Conservation (phyloP, 2,329 filamentous ascomycete species). For the Calycina herbarum region DNA sequence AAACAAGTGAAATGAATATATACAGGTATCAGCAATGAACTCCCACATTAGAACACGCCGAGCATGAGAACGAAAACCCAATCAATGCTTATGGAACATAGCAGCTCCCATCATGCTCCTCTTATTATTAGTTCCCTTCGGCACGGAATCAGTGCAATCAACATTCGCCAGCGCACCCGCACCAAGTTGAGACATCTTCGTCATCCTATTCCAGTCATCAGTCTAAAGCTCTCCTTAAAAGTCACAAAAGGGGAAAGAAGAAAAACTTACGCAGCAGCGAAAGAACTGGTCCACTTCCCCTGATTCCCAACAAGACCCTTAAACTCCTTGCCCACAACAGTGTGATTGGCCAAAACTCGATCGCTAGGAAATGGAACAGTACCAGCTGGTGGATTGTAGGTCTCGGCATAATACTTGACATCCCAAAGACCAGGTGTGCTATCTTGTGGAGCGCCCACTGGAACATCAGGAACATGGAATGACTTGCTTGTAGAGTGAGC, state of each 20-base stretch:
- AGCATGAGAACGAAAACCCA: background rate
- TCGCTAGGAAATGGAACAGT: slow-evolving; percentile 82
- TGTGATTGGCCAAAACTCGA: slow-evolving; percentile 87
- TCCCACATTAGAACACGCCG: no score
- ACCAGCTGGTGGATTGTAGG: slow-evolving; percentile 29
- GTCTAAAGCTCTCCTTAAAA: no score
- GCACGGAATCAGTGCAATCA: slow-evolving; percentile 23
- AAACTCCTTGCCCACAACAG: slow-evolving; percentile 55
- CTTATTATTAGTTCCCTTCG: slow-evolving; percentile 8
- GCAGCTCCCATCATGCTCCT: slow-evolving; percentile 6
- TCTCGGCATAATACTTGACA: slow-evolving; percentile 40
- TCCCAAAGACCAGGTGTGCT: slow-evolving; percentile 41
- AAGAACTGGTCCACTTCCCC: slow-evolving; percentile 39
- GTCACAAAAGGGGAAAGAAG: background rate
- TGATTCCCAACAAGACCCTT: slow-evolving; percentile 38
- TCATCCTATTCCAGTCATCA: slow-evolving; percentile 9
- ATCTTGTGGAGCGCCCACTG: slow-evolving; percentile 36
- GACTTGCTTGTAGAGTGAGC: slow-evolving; percentile 40
- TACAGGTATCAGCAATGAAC: no score
- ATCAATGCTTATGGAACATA: slow-evolving; percentile 2
- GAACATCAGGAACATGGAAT: slow-evolving; percentile 30
- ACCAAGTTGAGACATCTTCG: slow-evolving; percentile 23
- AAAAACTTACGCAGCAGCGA: slow-evolving; percentile 30
- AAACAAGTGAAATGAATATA: no score
- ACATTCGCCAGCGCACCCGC: slow-evolving; percentile 12